Conservation (phyloP, 73 alveolate species). For the Tetrahymena thermophila region DNA sequence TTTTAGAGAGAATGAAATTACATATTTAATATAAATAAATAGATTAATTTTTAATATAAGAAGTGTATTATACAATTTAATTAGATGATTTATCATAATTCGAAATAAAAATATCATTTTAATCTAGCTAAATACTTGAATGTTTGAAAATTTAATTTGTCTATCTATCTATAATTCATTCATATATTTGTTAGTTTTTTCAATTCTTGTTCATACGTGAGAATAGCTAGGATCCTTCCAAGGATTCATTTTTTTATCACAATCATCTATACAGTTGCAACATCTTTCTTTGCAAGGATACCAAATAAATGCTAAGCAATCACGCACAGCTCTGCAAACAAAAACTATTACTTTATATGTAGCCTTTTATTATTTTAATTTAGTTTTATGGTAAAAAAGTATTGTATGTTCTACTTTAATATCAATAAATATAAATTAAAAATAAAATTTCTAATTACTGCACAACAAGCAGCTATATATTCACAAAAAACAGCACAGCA, state of each 20-base stretch:
- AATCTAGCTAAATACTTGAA: too few relatives aligned
- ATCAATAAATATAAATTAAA: background rate
- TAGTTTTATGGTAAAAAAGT: background rate
- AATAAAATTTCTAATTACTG: background rate
- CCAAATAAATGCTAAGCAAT: slow-evolving; percentile 59
- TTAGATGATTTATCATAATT: too few relatives aligned
- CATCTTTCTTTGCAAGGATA: slow-evolving; percentile 74
- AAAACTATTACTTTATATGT: slow-evolving; percentile 20
- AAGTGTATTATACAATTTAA: too few relatives aligned
- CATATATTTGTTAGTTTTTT: too few relatives aligned
- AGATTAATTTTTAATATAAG: too few relatives aligned
- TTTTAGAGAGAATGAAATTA: too few relatives aligned
- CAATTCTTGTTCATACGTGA: slow-evolving; percentile 3
- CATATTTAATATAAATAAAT: too few relatives aligned
- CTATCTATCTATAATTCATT: too few relatives aligned
- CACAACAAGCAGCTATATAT: slow-evolving; percentile 19
- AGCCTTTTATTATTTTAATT: background rate
- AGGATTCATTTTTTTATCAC: slow-evolving; percentile 62
- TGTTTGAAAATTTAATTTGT: too few relatives aligned
- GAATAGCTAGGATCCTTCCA: slow-evolving; percentile 61
- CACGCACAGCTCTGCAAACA: slow-evolving; percentile 24
- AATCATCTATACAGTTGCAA: slow-evolving; percentile 57
- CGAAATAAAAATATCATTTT: too few relatives aligned
- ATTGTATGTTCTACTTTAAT: background rate
- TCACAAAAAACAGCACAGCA: slow-evolving; percentile 31